phyloP scores from a whole-genome alignment of 805 yeast genomes.

The Clavispora carvajalis region DNA sequence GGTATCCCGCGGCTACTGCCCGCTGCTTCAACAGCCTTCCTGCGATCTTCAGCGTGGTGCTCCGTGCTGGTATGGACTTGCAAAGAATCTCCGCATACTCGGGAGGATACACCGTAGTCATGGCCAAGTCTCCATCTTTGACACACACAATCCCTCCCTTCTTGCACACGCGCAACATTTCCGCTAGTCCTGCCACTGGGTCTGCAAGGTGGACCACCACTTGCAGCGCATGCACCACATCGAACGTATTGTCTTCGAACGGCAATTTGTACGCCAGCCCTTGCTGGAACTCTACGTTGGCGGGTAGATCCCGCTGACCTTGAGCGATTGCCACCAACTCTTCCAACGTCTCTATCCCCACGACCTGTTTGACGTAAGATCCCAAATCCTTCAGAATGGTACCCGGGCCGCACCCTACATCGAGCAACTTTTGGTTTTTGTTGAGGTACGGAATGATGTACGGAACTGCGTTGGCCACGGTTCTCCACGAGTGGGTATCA shows the following conservation, averaged over 20 bases:
- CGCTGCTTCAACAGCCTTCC: slow-evolving; percentile 15
- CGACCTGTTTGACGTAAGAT: slow-evolving; percentile 20
- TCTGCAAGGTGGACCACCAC: slow-evolving; percentile 32
- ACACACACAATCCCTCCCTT: slow-evolving; percentile 28
- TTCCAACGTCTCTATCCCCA: slow-evolving; percentile 28
- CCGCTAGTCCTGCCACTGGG: slow-evolving; percentile 28
- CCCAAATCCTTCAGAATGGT: slow-evolving; percentile 33
- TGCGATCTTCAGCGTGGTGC: slow-evolving; percentile 8
- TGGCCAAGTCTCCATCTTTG: slow-evolving; percentile 25
- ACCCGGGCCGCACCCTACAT: slow-evolving; percentile 43
- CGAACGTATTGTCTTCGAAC: slow-evolving; percentile 32
- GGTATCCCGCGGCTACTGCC: slow-evolving; percentile 18
- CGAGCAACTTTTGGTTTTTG: slow-evolving; percentile 24
- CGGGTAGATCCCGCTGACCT: neutral
- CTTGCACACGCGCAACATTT: slow-evolving; percentile 32
- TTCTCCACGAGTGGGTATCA: slow-evolving; percentile 31
- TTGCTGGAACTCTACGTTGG: slow-evolving; percentile 18
- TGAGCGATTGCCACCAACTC: slow-evolving; percentile 22
- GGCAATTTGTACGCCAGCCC: slow-evolving; percentile 29
- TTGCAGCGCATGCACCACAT: slow-evolving; percentile 35
- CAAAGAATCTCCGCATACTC: slow-evolving; percentile 8
- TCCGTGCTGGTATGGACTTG: slow-evolving; percentile 1
- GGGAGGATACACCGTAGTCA: slow-evolving; percentile 16
- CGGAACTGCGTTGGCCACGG: slow-evolving; percentile 22
- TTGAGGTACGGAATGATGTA: slow-evolving; percentile 23